phyloP scores from a whole-genome alignment of 179 eudicot species.

The Actinidia arguta region DNA sequence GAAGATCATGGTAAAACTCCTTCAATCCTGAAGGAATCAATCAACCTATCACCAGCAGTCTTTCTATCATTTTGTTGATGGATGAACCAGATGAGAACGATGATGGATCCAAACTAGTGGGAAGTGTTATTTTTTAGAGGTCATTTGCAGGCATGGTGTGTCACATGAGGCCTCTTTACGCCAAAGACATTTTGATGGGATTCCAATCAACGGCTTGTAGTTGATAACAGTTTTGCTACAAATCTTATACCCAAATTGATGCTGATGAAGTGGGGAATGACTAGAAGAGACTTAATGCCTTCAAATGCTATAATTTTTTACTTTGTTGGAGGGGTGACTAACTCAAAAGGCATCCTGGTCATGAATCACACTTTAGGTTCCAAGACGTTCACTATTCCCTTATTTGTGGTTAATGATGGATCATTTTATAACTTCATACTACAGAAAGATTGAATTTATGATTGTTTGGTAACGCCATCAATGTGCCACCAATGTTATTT shows the following conservation, averaged over 20 bases:
- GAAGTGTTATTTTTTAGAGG: background rate
- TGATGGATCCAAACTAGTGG: too few species aligned
- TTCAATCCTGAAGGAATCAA: too few species aligned
- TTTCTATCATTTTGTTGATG: background rate
- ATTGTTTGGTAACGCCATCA: background rate
- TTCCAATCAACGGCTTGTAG: background rate
- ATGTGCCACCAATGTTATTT: background rate
- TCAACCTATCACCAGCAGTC: too few species aligned
- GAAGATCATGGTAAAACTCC: too few species aligned
- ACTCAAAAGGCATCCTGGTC: too few species aligned
- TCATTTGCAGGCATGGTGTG: too few species aligned
- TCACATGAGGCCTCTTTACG: background rate
- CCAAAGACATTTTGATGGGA: background rate
- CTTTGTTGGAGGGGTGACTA: too few species aligned
- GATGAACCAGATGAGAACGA: background rate
- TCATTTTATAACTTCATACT: background rate
- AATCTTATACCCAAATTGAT: background rate
- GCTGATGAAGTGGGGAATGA: background rate
- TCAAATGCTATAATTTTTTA: background rate
- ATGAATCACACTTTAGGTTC: background rate
- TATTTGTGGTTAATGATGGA: background rate
- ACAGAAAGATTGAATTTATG: background rate
- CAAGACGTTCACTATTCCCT: background rate
- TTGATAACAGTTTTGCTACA: background rate
- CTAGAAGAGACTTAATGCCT: background rate